Evolutionary conservation across 805 yeast species (phyloP).

Genomic region (Zygoascus biomembranicola): DNA sequence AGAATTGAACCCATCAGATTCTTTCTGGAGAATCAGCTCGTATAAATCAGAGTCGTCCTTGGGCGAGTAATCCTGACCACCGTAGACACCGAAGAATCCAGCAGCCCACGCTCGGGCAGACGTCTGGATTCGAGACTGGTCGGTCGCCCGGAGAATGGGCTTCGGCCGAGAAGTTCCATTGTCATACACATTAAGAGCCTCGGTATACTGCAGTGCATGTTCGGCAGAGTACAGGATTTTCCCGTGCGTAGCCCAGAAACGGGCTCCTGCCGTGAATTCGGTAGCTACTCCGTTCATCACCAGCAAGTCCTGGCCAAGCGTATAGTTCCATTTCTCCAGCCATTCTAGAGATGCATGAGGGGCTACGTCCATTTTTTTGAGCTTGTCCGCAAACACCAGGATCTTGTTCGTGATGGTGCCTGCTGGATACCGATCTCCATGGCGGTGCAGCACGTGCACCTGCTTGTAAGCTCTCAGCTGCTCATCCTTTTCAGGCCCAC

Average conservation of each 20-base stretch:
- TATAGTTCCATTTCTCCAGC: slow-evolving; percentile 29
- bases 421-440: slow-evolving; percentile 72
- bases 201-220: slow-evolving; percentile 21
- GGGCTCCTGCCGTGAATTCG: slow-evolving; percentile 30
- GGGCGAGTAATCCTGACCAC: slow-evolving; percentile 25
- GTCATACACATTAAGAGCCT: slow-evolving; percentile 22
- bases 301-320: slow-evolving; percentile 27
- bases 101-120: slow-evolving; percentile 38
- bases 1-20: slow-evolving; percentile 27
- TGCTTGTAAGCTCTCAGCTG: slow-evolving; percentile 35
- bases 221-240: slow-evolving; percentile 28
- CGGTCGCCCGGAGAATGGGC: slow-evolving; percentile 32
- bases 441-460: slow-evolving; percentile 65
- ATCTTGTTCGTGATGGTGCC: slow-evolving; percentile 34
- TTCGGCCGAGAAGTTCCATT: slow-evolving; percentile 28
- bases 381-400: slow-evolving; percentile 28
- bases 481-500: slow-evolving; percentile 35
- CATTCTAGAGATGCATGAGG: slow-evolving; percentile 23
- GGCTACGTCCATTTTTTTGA: slow-evolving; percentile 21
- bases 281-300: slow-evolving; percentile 33
- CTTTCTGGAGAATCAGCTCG: slow-evolving; percentile 27
- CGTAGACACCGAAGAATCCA: slow-evolving; percentile 34
- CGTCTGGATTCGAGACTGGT: slow-evolving; percentile 32
- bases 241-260: slow-evolving; percentile 36
- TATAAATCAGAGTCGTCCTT: slow-evolving; percentile 25